phyloP scores from a whole-genome alignment of 768 basidiomycete species.

The Tulasnella sp. region DNA sequence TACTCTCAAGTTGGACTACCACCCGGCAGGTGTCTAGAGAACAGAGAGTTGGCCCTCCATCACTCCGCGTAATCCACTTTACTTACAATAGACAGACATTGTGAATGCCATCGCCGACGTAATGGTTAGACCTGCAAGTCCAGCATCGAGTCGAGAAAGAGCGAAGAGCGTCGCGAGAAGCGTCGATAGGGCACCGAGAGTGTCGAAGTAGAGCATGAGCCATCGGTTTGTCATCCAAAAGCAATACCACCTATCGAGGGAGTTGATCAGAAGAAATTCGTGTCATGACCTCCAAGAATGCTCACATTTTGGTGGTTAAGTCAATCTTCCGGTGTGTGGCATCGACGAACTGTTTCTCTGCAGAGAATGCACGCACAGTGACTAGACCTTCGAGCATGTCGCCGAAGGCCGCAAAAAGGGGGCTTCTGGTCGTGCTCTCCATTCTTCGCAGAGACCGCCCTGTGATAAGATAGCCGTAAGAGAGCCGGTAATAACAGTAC shows the following conservation, averaged over 20 bases:
- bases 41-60: background rate
- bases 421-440: conserved; percentile 83
- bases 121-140: conserved; percentile 54
- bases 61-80: background rate
- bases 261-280: background rate
- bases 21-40: conserved; percentile 43
- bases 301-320: conserved; percentile 62
- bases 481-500: conserved; percentile 53
- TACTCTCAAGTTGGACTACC: conserved; percentile 63
- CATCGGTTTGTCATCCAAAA: conserved; percentile 91
- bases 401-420: conserved; percentile 77
- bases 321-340: conserved; percentile 70
- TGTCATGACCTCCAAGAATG: background rate
- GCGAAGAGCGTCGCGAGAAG: conserved; percentile 74
- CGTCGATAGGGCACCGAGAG: conserved; percentile 67
- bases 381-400: conserved; percentile 65
- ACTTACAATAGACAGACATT: conserved; percentile 34
- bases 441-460: conserved; percentile 82
- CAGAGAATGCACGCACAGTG: conserved; percentile 88
- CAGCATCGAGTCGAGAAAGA: conserved; percentile 47
- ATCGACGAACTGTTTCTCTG: conserved; percentile 71
- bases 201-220: conserved; percentile 79
- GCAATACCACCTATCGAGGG: conserved; percentile 32
- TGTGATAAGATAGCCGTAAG: conserved; percentile 50
- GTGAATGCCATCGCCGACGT: conserved; percentile 68